Base-by-base conservation (phyloP, 208 protist genomes). In the Angomonas desouzai region DNA sequence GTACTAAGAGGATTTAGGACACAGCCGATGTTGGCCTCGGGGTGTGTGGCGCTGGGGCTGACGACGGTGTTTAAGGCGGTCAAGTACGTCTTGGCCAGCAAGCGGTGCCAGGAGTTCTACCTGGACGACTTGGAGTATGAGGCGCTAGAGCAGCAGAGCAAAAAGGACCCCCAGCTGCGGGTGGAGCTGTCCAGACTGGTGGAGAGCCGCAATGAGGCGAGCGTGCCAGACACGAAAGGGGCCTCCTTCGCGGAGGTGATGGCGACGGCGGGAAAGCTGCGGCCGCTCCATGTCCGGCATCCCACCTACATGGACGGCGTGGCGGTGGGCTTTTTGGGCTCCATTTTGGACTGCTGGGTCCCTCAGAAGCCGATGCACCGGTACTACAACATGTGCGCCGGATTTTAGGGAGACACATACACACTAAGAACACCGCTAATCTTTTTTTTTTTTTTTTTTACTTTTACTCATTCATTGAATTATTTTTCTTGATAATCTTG, bases 281-380 rank as follows among this genome's bases (percentile, higher is more conserved):
- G n/a, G 51, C 51, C 51, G 25, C 25, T 34, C 10, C 3, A 22
- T 16, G 10, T 36, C 3, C 51, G 51, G 2, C 7, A 18, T 11
- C 88, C 88, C 18, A 85, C 74, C 11, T 94, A 83, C 59, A 74
- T 57, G 64, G 89, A 94, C 70, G 89, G 89, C 22, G 76, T 92
- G 13, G 89, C 89, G 4, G 85, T 92, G 11, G 89, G 85, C 0
- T 70, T 92, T 25, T 40, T 91, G 20, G 89, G 89, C 20, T 89
- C 89, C 16, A 66, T 94, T 40, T 76, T 94, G 73, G 89, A 94
- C 61, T 92, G 89, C 65, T 91, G 89, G 58, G 48, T 92, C 0
- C 89, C 89, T 0, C 74, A 79, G 53, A 90, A 88, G 48, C 72
- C 89, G 1, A 51, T 88, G n/a, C 63, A 76, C 11, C 48, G 36